Percentiles rank a stretch among this genome's conserved stretches.
Conservation (phyloP, 140 eudicot genomes). For the Bidens hawaiensis region DNA sequence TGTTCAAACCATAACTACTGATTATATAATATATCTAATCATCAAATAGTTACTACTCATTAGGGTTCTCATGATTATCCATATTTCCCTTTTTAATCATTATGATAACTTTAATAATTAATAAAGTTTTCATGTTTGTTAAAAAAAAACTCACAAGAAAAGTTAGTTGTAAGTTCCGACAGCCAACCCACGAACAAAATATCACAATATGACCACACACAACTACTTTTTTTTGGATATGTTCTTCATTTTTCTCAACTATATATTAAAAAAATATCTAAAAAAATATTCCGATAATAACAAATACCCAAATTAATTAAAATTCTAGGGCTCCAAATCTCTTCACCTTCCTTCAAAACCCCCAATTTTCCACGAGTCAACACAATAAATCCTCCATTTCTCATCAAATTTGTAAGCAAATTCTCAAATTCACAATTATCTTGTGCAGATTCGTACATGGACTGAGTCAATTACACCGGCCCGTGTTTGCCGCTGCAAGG, state of each 20-base stretch:
- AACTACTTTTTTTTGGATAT: slow-evolving; percentile 10
- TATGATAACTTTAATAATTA: not conserved
- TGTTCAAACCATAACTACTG: too few species aligned
- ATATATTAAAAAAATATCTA: not conserved
- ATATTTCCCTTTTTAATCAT: not conserved
- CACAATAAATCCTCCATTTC: not conserved
- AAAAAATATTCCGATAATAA: not conserved
- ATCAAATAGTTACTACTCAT: not conserved
- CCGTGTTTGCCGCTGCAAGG: slow-evolving; percentile 13
- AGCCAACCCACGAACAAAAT: slow-evolving; percentile 28
- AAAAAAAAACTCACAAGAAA: not conserved
- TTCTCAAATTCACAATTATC: not conserved
- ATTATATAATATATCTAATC: not conserved
- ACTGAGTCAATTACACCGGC: slow-evolving; percentile 18
- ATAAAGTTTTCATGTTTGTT: not conserved
- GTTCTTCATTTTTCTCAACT: not conserved
- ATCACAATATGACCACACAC: slow-evolving; percentile 1
- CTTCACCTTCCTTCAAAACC: slow-evolving; percentile 2
- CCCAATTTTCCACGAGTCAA: not conserved
- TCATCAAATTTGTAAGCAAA: too few species aligned
- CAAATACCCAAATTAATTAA: not conserved
- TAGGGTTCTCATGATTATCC: not conserved
- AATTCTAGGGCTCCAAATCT: slow-evolving; percentile 27
- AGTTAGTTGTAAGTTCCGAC: slow-evolving; percentile 25
- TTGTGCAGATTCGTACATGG: not conserved